A percentile compares a stretch with the other conserved stretches of the same genome.
phyloP scores from a whole-genome alignment of 225 moss, liverwort and hornwort species.

The Bryoerythrophyllum caledonicum region DNA sequence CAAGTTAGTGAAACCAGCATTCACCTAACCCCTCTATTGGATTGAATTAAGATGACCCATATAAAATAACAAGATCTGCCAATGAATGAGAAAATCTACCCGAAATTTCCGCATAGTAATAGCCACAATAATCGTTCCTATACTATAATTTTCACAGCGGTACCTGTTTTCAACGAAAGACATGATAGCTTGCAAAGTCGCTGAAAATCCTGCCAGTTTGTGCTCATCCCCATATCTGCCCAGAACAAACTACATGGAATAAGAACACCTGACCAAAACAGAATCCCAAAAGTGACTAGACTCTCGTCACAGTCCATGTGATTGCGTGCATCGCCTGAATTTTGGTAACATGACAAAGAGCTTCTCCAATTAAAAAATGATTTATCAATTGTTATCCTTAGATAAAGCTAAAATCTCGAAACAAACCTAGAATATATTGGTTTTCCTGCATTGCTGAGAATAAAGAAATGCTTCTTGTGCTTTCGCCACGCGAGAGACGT shows the following conservation, averaged over 20 bases:
- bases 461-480: conserved; percentile 97
- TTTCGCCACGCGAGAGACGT: conserved; percentile 76
- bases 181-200: conserved; percentile 98
- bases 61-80: background rate
- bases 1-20: conserved; percentile 37
- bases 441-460: conserved; percentile 98
- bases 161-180: conserved; percentile 97
- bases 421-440: conserved; percentile 94
- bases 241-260: conserved; percentile 9
- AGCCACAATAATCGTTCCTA: conserved; percentile 3
- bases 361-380: background rate
- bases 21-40: background rate
- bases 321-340: conserved; percentile 8
- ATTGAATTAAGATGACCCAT: background rate
- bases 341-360: background rate
- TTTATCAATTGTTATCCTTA: background rate
- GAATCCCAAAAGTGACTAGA: conserved; percentile 1
- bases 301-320: background rate
- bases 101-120: background rate
- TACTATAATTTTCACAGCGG: conserved; percentile 13
- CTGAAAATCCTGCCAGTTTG: conserved; percentile 97
- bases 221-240: conserved; percentile 97
- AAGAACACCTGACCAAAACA: conserved; percentile 8
- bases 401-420: background rate
- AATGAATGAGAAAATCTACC: background rate